Base-by-base conservation (phyloP, 768 basidiomycete genomes). In the Boletus rubescentipes region DNA sequence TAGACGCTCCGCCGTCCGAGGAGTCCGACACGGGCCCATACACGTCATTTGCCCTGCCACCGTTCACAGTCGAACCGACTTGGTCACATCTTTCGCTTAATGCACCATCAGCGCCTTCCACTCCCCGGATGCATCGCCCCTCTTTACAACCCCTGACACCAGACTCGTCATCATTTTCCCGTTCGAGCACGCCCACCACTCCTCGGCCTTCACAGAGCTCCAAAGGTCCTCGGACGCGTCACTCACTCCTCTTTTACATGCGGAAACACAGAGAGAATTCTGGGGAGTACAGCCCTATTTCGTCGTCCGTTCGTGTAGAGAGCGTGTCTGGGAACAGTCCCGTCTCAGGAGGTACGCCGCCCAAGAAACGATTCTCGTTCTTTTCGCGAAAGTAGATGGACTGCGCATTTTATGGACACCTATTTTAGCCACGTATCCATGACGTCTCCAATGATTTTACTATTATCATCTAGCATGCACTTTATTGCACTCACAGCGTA, bases 21-120 rank as follows among this genome's bases (percentile, higher is more conserved):
- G 68, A 69, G 55, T 69, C 68, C 42, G 70, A 69, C 42, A 72
- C 59, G 39, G 68, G 68, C 14, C 68, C 68, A 1, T 69, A 71
- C 41, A 70, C 51, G 36, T 69, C 68, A 48, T 69, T 69, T 14
- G 68, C 68, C 34, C 41, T 69, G 9, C 59, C 68, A 16, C 59
- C 65, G 8, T 69, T 67, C 34, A 21, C 70, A 16, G 56, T 67
- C 21, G 59, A 59, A 38, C 32, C 59, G 1, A 57, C 65, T 16
- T 58, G 58, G 56, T 57, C 67, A 14, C 62, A 46, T 18, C 34
- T 55, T 38, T 68, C 59, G 18, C 59, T 63, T n/a, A 38, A 57
- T 10, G 38, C 67, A 18, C 54, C 65, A 8, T 48, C 67, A 8
- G 46, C 54, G 15, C 62, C 62, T 43, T 65, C 61, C n/a, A 57